Base-by-base conservation (phyloP, 805 yeast genomes). In the Nakazawaea sp. region DNA sequence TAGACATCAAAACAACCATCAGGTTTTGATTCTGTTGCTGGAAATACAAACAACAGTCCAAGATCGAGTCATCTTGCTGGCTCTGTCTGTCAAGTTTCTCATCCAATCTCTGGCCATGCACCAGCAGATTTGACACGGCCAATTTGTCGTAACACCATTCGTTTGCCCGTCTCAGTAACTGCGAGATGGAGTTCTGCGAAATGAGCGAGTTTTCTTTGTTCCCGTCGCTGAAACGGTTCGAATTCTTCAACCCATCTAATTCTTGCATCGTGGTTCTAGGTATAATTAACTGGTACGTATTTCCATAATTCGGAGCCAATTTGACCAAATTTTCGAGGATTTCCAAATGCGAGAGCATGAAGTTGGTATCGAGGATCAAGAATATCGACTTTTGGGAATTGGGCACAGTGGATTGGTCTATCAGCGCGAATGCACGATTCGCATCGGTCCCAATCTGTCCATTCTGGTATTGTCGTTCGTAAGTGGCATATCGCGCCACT, bases 281-380 rank as follows among this genome's bases (percentile, higher is more conserved):
- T 3, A 89, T 63, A 0, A 89, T 62, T 1, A 89, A 61, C 19
- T 45, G 43, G 33, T 52, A 52, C 2, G 55, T 48, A 34, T 75
- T 71, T 13, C 68, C 62, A 48, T 64, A 78, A 10, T 55, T 42
- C 0, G 45, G 35, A 4, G 68, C 68, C 6, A 72, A 38, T 2
- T 48, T 48, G 3, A 68, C 54, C 18, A 89, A 51, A 1, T 67
- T 68, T 32, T 81, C 76, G 7, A 88, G 45, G 1, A 84, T 56
- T 15, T 62, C 55, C 30, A 86, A 55, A 51, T 87, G 88, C 1
- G 87, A 73, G 3, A 89, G 57, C 11, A 85, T 63, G 51, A 89
- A 85, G 51, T 89, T 89, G 2, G 97, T 89, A 52, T 89, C 97
- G 0, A 86, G 62, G 0, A 88, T 78, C 42, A 87, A 59, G 16